A percentile compares a stretch with the other conserved stretches of the same genome.
Conservation (phyloP, 1,284 basidiomycete genomes). For the Wallemia ichthyophaga region DNA sequence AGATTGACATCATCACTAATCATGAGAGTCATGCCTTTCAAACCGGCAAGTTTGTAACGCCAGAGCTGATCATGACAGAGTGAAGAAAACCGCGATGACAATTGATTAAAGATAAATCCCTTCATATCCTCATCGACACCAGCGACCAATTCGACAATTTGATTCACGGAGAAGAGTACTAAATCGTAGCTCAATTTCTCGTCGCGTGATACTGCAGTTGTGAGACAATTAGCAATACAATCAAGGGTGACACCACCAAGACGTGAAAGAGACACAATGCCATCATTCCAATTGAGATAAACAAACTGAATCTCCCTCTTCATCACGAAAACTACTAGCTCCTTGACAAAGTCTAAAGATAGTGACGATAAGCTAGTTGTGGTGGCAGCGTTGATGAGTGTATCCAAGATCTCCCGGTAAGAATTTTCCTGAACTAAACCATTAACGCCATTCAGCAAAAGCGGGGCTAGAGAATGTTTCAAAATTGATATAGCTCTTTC, state of each 20-base stretch:
- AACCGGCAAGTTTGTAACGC: constrained; percentile 61
- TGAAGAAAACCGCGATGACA: constrained; percentile 46
- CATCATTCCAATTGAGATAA: neutral
- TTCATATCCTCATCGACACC: neutral
- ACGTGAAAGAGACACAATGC: neutral
- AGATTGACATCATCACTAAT: constrained; percentile 33
- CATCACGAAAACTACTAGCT: neutral
- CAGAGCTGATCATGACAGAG: constrained; percentile 69
- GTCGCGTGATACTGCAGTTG: neutral
- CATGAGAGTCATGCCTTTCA: constrained; percentile 49
- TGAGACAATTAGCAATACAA: neutral
- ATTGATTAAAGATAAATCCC: constrained; percentile 33
- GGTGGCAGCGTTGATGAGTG: neutral
- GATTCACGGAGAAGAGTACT: neutral
- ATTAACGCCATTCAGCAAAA: constrained; percentile 3
- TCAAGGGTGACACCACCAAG: neutral
- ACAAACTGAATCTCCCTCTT: neutral
- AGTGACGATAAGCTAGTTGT: neutral
- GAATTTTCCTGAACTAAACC: neutral
- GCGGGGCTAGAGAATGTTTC: constrained; percentile 4
- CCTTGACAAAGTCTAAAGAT: neutral
- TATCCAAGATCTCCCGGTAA: neutral
- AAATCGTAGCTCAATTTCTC: neutral
- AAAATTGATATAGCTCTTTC: constrained; percentile 3
- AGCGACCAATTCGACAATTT: constrained; percentile 4